These are phyloP conservation scores for Erysimum cheiranthoides DNA, from an alignment of 345 rosid genomes.

Conservation along the genomic window DNA sequence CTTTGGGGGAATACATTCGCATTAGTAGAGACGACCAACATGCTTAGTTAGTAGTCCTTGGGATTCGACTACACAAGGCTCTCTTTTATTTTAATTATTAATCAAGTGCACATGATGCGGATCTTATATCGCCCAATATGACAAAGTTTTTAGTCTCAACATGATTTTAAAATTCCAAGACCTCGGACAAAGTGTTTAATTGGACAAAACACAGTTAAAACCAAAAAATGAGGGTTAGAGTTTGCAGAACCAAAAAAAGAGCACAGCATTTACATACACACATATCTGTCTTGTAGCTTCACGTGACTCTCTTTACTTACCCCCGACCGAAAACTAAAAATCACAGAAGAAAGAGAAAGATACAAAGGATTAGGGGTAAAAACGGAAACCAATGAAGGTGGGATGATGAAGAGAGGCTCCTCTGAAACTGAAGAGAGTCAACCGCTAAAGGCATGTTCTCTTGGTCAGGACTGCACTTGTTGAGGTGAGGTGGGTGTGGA, in stretches of 20 bases:
- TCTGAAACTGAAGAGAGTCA: constrained; percentile 87
- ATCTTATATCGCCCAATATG: constrained; percentile 24
- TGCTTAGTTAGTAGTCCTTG: constrained; percentile 40
- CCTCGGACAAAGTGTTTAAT: constrained; percentile 35
- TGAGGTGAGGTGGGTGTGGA: constrained; percentile 73
- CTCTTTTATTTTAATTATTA: neutral
- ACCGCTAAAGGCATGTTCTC: constrained; percentile 99
- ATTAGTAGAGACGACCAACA: constrained; percentile 47
- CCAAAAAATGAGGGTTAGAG: constrained; percentile 21
- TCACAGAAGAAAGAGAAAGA: constrained; percentile 35
- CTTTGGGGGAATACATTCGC: constrained; percentile 39
- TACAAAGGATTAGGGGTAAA: constrained; percentile 42
- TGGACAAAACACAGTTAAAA: constrained; percentile 35
- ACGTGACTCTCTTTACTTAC: constrained; percentile 42
- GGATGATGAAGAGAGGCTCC: constrained; percentile 53
- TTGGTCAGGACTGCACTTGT: constrained; percentile 94
- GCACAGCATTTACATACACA: constrained; percentile 42
- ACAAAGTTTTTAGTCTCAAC: constrained; percentile 33
- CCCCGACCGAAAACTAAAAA: constrained; percentile 27
- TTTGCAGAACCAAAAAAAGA: constrained; percentile 32
- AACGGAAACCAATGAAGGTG: constrained; percentile 38
- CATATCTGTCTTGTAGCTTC: constrained; percentile 46
- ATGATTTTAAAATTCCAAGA: constrained; percentile 36
- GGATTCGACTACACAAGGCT: constrained; percentile 33
- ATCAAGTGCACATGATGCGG: constrained; percentile 25